Percentiles rank a stretch among this genome's conserved stretches.
Conservation (phyloP, 139 green algal genomes). For the Coccomyxa sp. region DNA sequence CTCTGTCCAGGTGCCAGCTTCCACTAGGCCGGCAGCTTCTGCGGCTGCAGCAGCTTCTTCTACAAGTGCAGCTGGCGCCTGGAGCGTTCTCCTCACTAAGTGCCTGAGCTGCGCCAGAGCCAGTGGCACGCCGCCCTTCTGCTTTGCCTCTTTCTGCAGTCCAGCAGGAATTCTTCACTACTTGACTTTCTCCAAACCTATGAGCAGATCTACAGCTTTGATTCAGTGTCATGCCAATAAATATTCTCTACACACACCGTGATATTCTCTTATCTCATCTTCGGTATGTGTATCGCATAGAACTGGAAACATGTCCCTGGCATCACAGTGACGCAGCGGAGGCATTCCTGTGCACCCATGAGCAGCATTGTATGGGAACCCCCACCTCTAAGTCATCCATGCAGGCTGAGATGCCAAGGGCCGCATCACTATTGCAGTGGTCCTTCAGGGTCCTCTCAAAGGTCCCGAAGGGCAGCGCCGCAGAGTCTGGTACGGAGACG, state of each 20-base stretch:
- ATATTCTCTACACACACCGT: too few relatives aligned
- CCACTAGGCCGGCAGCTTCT: slow-evolving; percentile 27
- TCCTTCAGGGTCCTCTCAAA: slow-evolving; percentile 73
- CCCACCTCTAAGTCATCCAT: neutral
- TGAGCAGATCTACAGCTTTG: too few relatives aligned
- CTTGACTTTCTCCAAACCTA: too few relatives aligned
- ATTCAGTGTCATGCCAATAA: too few relatives aligned
- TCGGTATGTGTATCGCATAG: too few relatives aligned
- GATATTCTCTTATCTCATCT: too few relatives aligned
- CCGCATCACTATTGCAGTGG: slow-evolving; percentile 36
- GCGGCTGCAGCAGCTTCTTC: slow-evolving; percentile 33
- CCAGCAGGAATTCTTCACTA: too few relatives aligned
- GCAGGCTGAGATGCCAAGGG: slow-evolving; percentile 6
- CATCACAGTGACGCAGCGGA: too few relatives aligned
- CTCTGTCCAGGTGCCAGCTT: slow-evolving; percentile 12
- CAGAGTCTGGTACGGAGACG: slow-evolving; percentile 43
- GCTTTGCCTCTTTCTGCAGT: neutral
- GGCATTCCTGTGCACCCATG: too few relatives aligned
- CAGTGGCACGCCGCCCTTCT: slow-evolving; percentile 12
- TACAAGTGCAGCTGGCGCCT: slow-evolving; percentile 33
- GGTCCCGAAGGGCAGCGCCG: slow-evolving; percentile 81
- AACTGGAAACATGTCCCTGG: too few relatives aligned
- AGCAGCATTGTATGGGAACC: too few relatives aligned
- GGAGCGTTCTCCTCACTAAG: slow-evolving; percentile 28
- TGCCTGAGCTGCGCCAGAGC: slow-evolving; percentile 37